Evolutionary conservation across 441 rosid genomes (phyloP), one percentile per base, ranked within the genome.

Genomic region (Pelargonium myrrhifolium): DNA sequence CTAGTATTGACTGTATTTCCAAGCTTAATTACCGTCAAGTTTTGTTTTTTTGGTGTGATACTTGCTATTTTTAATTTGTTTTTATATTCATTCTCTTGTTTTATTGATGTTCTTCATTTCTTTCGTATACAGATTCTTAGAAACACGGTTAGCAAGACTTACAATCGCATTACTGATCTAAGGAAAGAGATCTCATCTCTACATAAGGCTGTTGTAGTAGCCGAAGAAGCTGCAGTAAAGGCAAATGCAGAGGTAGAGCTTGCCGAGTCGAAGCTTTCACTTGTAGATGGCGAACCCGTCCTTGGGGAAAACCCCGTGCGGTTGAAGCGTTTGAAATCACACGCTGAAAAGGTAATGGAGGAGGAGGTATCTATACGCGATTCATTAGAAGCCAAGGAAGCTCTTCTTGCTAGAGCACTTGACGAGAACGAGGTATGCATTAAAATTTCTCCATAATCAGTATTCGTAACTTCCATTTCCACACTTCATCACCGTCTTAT

Each of bases 121-220:
- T 40, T 55, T 70, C 51, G 51, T 68, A 18, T 73, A 55, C 84
- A 93, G 96, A 83, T 90, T 74, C 96, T 93, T 73, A 84, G 97
- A 74, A 96, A 93, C 83, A 91, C 97, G 56, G 83, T 96, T 67
- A 88, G 80, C 86, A 96, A 96, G 87, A 90, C 96, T 39, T 86
- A 86, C 74, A 89, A 89, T 67, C 98, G 98, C 21, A 85, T 90
- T 47, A 75, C 88, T 72, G 98, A 96, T 80, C 84, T 96, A 71
- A 86, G 94, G 88, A 93, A 89, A 76, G 99, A 96, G 76, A 82
- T 93, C 55, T 68, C 73, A 56, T 87, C 91, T 80, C 83, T 93
- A 42, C 86, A 84, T 59, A 89, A 82, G 76, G 77, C 79, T 73
- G 83, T 86, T 72, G 51, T 71, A 69, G 76, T 83, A 59, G 96